A percentile compares a stretch with the other conserved stretches of the same genome.
Conservation (phyloP, 805 yeast species). For the Nakazawaea wyomingensis region DNA sequence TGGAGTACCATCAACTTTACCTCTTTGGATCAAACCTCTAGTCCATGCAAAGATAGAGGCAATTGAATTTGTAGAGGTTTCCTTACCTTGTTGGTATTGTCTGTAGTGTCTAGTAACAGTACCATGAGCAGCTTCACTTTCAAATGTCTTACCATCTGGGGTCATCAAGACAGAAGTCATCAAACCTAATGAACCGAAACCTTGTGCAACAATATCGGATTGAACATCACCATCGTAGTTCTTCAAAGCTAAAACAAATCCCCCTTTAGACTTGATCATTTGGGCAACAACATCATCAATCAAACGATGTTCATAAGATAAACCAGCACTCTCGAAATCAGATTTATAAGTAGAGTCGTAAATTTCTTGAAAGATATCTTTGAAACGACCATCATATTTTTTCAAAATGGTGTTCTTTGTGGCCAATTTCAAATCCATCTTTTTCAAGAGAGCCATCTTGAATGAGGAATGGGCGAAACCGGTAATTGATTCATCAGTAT, state of each 20-base stretch:
- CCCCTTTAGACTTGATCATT: conserved; percentile 82
- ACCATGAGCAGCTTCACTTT: conserved; percentile 84
- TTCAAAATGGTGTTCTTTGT: conserved; percentile 80
- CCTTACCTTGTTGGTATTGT: conserved; percentile 76
- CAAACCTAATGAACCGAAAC: conserved; percentile 77
- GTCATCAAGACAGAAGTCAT: conserved; percentile 82
- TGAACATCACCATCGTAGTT: conserved; percentile 87
- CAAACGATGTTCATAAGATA: conserved; percentile 75
- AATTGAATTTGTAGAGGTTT: conserved; percentile 79
- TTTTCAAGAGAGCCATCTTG: conserved; percentile 62
- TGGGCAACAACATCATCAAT: conserved; percentile 89
- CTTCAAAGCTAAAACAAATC: conserved; percentile 74
- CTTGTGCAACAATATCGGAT: conserved; percentile 82
- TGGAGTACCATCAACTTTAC: conserved; percentile 66
- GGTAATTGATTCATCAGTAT: conserved; percentile 69
- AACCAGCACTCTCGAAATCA: conserved; percentile 53
- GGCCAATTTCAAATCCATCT: conserved; percentile 60
- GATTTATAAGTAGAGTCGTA: conserved; percentile 53
- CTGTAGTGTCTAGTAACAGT: conserved; percentile 84
- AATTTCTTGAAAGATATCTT: conserved; percentile 69
- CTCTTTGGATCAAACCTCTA: conserved; percentile 80
- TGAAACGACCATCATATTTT: conserved; percentile 78
- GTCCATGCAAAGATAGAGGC: conserved; percentile 86
- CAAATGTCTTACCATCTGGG: conserved; percentile 83
- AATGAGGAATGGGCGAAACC: conserved; percentile 81